Evolutionary conservation across 2,329 filamentous ascomycete species (phyloP), one percentile per base, ranked within the genome.

Genomic region (Chrysosporium queenslandicum): DNA sequence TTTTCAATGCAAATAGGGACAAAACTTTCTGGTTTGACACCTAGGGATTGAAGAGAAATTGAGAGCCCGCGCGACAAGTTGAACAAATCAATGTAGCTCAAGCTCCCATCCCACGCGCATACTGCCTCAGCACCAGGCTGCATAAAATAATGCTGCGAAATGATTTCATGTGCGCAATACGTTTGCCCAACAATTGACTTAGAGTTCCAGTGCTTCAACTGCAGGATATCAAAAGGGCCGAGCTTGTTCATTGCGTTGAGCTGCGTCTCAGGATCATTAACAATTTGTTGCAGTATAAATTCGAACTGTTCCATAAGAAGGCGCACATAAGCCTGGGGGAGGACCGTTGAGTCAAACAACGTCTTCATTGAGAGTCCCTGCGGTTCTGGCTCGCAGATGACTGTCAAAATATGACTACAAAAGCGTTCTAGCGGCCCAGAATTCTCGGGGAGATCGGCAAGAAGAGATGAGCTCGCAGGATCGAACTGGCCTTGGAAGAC

Each of bases 1-100:
- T 91, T 94, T 20, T 89, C 79, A 78, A 94, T 83, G 40, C 85
- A 73, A 39, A 94, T 77, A 30, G 82, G 82, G 12, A 94, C 72
- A 1, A 66, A 55, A 0, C 76, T 70, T 0, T 77, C 75, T 0
- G 68, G 62, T 2, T 70, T 58, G 59, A 29, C 9, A 4, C 27
- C 27, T 5, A 5, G 4, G 9, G 5, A 9, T 5, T 5, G 0
- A 94, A 65, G 55, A 74, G 63, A 52, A 75, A 69, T 1, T 83
- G 85, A 48, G 90, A 66, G 27, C 70, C 69, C 58, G 90, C 89
- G 0, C n/a, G 85, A 80, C 37, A 68, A 68, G 1, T 60, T 59
- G 60, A 90, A 86, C 2, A 95, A 71, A 27, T 82, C 70, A 1
- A 59, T 56, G 60, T 88, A 94, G 0, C 83, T 80, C 2, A 89